Evolutionary conservation across 2,329 filamentous ascomycete genomes (phyloP), one percentile per base, ranked within the genome.

Genomic region (Hirsutella thompsonii): DNA sequence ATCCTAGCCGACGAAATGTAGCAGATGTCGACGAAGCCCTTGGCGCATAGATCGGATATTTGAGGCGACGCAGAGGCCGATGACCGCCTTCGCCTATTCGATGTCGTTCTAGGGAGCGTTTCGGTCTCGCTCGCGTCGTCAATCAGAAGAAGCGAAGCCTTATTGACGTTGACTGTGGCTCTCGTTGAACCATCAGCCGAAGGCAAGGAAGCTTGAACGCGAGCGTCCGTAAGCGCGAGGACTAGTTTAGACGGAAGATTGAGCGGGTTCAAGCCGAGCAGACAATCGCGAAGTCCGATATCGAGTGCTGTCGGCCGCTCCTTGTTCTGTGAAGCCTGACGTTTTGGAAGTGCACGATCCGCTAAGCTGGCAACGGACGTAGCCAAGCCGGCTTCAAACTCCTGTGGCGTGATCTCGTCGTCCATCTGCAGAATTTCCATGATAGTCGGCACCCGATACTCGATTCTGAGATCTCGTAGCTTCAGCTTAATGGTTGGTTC

Each of bases 401-500:
- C 83, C 46, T 89, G 79, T 0, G 76, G 70, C 1, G 78, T 81
- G 4, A 76, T 28, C 2, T 83, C 74, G 14, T 81, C 75, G 13
- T 71, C 69, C 2, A 93, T 68, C 0, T 78, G 81, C 6, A 94
- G 70, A 5, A 94, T 60, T 40, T 87, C 85, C 68, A 94, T 81
- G 1, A 95, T 60, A 0, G 84, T 86, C 0, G 85, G 75, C 4
- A 96, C 83, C 14, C 82, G 81, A 57, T 98, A 98, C 56, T 98
- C 93, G n/a, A 87, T 60, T 44, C 79, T 81, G 4, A 94, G 51
- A 46, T 94, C 88, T 59, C 83, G 84, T 34, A 96, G 64, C 56
- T 94, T 93, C 43, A 95, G 59, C 57, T 93, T 94, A 49, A 95
- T 68, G 6, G 86, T 79, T 0, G 93, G 90, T 47, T 96, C 90